A percentile compares a stretch with the other conserved stretches of the same genome.
These are phyloP conservation scores for Salvia splendens DNA, from an alignment of 257 asterid genomes.

Conservation along the genomic window DNA sequence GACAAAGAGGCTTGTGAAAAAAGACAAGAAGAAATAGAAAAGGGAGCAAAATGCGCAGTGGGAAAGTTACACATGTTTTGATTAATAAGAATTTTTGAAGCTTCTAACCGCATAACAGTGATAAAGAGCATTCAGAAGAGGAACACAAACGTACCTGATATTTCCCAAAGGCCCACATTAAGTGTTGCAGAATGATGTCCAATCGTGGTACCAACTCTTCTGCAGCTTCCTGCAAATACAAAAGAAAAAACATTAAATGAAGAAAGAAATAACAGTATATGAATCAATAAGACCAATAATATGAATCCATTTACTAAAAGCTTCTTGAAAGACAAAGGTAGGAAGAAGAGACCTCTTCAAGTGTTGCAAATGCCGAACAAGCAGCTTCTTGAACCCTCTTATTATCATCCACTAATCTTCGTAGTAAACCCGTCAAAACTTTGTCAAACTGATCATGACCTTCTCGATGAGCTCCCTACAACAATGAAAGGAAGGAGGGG, in stretches of 20 bases:
- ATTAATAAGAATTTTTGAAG: slow-evolving; percentile 16
- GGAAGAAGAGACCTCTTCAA: slow-evolving; percentile 73
- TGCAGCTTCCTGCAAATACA: slow-evolving; percentile 73
- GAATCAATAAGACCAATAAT: slow-evolving; percentile 6
- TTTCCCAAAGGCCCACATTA: slow-evolving; percentile 85
- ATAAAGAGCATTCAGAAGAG: slow-evolving; percentile 3
- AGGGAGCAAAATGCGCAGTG: slow-evolving; percentile 11
- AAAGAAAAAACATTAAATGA: slow-evolving; percentile 3
- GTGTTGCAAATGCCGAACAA: slow-evolving; percentile 99
- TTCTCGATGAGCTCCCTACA: slow-evolving; percentile 61
- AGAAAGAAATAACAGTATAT: neutral
- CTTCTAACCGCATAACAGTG: slow-evolving; percentile 13
- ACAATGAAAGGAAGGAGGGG: slow-evolving; percentile 20
- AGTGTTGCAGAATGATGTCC: slow-evolving; percentile 80
- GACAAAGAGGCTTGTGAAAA: slow-evolving; percentile 16
- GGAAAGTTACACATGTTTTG: slow-evolving; percentile 10
- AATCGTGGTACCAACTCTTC: slow-evolving; percentile 67
- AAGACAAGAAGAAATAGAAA: neutral
- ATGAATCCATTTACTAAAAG: neutral
- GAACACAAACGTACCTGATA: slow-evolving; percentile 62
- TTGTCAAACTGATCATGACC: slow-evolving; percentile 76
- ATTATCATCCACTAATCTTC: slow-evolving; percentile 92
- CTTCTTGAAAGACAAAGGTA: neutral
- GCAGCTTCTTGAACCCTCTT: slow-evolving; percentile 99
- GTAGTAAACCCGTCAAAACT: slow-evolving; percentile 76